phyloP scores from a whole-genome alignment of 441 rosid genomes.

The Arabidopsis hybrid region DNA sequence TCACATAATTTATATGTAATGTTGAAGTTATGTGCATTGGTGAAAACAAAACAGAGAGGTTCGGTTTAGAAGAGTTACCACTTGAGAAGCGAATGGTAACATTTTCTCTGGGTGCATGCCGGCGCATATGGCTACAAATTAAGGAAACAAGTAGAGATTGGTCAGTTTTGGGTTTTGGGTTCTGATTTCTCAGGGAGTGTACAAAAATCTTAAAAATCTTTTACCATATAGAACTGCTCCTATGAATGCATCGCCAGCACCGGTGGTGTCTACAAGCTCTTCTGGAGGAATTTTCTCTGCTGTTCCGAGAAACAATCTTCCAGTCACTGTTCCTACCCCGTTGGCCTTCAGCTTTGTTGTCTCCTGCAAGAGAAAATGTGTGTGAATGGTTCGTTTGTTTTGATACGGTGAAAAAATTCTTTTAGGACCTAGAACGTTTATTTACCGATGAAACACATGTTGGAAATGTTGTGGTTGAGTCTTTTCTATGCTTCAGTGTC shows the following conservation, averaged over 20 bases:
- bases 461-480: conserved; percentile 56
- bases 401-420: background rate
- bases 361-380: conserved; percentile 45
- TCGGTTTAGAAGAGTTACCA: conserved; percentile 37
- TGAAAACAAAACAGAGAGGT: conserved; percentile 13
- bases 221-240: conserved; percentile 86
- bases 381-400: background rate
- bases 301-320: conserved; percentile 74
- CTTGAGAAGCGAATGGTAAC: conserved; percentile 86
- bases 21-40: conserved; percentile 22
- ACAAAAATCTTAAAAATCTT: conserved; percentile 3
- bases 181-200: conserved; percentile 2
- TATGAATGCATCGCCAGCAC: conserved; percentile 94
- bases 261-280: conserved; percentile 89
- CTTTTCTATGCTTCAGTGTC: conserved; percentile 54
- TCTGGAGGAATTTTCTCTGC: conserved; percentile 83
- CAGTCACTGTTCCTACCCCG: conserved; percentile 69
- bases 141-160: conserved; percentile 14
- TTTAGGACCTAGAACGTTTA: conserved; percentile 12
- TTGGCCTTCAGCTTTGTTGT: conserved; percentile 55
- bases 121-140: conserved; percentile 62
- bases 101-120: conserved; percentile 78
- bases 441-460: conserved; percentile 72
- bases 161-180: conserved; percentile 16
- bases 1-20: conserved; percentile 9